A percentile compares a stretch with the other conserved stretches of the same genome.
These are phyloP conservation scores for Pleurotus tuoliensis DNA, from an alignment of 768 basidiomycete genomes.

Conservation along the genomic window DNA sequence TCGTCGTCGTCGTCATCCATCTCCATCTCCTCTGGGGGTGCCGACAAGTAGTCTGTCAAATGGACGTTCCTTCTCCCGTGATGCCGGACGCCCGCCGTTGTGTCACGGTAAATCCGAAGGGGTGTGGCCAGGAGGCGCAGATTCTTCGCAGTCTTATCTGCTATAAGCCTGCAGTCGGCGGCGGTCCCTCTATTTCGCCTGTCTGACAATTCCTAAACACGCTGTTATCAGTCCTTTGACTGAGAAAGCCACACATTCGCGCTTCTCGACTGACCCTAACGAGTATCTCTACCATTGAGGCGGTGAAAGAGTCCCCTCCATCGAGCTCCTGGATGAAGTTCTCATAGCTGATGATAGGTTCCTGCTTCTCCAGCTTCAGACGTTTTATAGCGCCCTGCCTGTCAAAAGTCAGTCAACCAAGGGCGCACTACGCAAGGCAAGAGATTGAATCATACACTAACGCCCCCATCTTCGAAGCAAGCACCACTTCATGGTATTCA, in stretches of 20 bases:
- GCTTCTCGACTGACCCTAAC: slow-evolving; percentile 58
- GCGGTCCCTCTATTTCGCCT: slow-evolving; percentile 51
- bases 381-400: slow-evolving; percentile 75
- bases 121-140: slow-evolving; percentile 54
- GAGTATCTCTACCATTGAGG: slow-evolving; percentile 68
- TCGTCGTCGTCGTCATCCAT: slow-evolving; percentile 70
- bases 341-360: slow-evolving; percentile 68
- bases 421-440: not conserved
- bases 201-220: slow-evolving; percentile 68
- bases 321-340: slow-evolving; percentile 75
- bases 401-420: not conserved
- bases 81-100: slow-evolving; percentile 26
- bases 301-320: slow-evolving; percentile 76
- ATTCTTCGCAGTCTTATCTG: slow-evolving; percentile 62
- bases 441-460: slow-evolving; percentile 54
- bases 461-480: slow-evolving; percentile 70
- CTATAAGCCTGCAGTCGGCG: slow-evolving; percentile 58
- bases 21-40: slow-evolving; percentile 53
- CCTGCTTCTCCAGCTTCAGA: slow-evolving; percentile 58
- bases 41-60: slow-evolving; percentile 48
- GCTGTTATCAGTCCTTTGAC: slow-evolving; percentile 7
- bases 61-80: slow-evolving; percentile 36
- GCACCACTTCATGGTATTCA: slow-evolving; percentile 68
- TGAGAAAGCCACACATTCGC: not conserved
- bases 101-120: slow-evolving; percentile 49